Conservation (phyloP, 2,329 filamentous ascomycete genomes). For the Sarocladiaceae sp. region DNA sequence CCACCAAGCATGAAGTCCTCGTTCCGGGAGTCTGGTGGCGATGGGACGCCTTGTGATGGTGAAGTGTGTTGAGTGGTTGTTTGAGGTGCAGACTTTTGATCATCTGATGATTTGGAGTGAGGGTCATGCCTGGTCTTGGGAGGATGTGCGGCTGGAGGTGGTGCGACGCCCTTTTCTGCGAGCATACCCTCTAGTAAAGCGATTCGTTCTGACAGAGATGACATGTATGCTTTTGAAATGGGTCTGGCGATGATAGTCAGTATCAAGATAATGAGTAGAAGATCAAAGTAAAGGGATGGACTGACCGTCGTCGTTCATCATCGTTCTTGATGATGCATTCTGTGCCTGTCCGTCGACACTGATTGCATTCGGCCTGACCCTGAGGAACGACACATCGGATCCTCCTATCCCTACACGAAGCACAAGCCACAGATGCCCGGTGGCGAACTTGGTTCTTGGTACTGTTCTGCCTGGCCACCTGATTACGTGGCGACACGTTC, state of each 20-base stretch:
- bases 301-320: conserved; percentile 49
- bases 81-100: neutral
- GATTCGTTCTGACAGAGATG: conserved; percentile 50
- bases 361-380: conserved; percentile 45
- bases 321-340: conserved; percentile 54
- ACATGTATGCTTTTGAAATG: conserved; percentile 55
- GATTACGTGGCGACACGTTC: conserved; percentile 25
- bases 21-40: conserved; percentile 27
- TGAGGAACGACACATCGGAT: conserved; percentile 50
- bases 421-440: conserved; percentile 51
- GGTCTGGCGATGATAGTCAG: conserved; percentile 34
- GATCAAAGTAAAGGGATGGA: conserved; percentile 3
- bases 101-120: conserved; percentile 13
- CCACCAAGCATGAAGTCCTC: conserved; percentile 23
- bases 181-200: conserved; percentile 48
- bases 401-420: conserved; percentile 43
- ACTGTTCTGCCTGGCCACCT: conserved; percentile 8
- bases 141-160: conserved; percentile 47
- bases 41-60: conserved; percentile 20
- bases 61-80: conserved; percentile 11
- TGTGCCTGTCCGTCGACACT: conserved; percentile 46
- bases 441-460: conserved; percentile 35
- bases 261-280: conserved; percentile 12
- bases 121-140: conserved; percentile 44
- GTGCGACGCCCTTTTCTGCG: conserved; percentile 41